Evolutionary conservation across 306 rosid genomes (phyloP).

Genomic region (Cucurbita ficifolia): DNA sequence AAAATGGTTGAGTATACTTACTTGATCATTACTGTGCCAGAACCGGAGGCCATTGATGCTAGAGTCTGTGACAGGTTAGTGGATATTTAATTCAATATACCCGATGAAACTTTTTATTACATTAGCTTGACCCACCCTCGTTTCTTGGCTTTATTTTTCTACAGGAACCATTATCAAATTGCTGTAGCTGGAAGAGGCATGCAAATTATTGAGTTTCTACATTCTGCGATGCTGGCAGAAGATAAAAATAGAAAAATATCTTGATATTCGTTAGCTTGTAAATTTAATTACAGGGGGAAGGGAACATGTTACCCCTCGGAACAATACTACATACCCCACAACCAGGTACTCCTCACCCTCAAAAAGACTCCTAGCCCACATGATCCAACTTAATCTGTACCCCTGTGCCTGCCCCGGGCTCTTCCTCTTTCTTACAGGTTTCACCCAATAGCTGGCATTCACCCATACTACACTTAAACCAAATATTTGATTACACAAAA

Average conservation of each 20-base stretch:
- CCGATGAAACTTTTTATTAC: background rate
- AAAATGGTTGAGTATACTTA: slow-evolving; percentile 47
- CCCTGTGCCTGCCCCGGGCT: background rate
- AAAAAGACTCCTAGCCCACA: background rate
- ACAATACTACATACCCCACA: background rate
- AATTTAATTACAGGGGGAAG: background rate
- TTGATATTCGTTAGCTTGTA: background rate
- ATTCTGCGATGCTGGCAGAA: slow-evolving; percentile 10
- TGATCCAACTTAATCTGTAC: background rate
- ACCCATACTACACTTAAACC: background rate
- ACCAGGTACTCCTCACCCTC: background rate
- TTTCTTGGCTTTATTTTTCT: slow-evolving; percentile 3
- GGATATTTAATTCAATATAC: background rate
- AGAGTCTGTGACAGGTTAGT: slow-evolving; percentile 58
- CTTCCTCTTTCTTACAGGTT: background rate
- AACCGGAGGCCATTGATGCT: slow-evolving; percentile 85
- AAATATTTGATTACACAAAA: background rate
- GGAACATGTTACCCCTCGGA: background rate
- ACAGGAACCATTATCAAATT: slow-evolving; percentile 73
- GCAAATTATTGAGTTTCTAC: slow-evolving; percentile 67
- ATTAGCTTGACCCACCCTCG: background rate
- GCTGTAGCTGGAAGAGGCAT: slow-evolving; percentile 92
- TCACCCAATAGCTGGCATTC: background rate
- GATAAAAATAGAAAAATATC: background rate
- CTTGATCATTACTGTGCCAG: slow-evolving; percentile 72